phyloP scores from a whole-genome alignment of 441 rosid genomes.

The Populus hybrid region DNA sequence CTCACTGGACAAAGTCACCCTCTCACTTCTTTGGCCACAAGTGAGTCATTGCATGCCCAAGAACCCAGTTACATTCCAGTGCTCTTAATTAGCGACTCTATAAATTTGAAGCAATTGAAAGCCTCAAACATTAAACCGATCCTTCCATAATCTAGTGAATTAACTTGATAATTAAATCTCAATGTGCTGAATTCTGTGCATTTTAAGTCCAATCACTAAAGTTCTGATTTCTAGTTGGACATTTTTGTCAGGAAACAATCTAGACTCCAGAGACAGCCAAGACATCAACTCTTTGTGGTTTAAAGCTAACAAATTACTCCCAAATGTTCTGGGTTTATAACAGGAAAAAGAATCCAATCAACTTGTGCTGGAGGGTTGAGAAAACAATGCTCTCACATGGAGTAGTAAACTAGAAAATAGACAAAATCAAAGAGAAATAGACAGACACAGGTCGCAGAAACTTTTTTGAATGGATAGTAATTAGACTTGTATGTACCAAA shows the following conservation, averaged over 20 bases:
- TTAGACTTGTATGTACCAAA: background rate
- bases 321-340: background rate
- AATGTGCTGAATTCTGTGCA: background rate
- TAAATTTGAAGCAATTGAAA: background rate
- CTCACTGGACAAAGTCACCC: too few species aligned
- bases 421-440: background rate
- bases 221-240: background rate
- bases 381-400: background rate
- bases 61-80: background rate
- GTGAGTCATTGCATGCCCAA: background rate
- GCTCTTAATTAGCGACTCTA: background rate
- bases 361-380: background rate
- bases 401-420: background rate
- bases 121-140: background rate
- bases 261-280: background rate
- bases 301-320: background rate
- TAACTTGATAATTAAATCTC: background rate
- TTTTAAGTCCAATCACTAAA: background rate
- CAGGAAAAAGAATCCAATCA: too few species aligned
- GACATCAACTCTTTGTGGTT: background rate
- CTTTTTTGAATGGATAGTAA: background rate
- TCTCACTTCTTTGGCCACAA: background rate
- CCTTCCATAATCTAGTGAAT: background rate
- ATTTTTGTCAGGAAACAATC: background rate
- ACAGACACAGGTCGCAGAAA: background rate